Evolutionary conservation across 2,329 filamentous ascomycete species (phyloP).

Genomic region (Apiospora aurea): DNA sequence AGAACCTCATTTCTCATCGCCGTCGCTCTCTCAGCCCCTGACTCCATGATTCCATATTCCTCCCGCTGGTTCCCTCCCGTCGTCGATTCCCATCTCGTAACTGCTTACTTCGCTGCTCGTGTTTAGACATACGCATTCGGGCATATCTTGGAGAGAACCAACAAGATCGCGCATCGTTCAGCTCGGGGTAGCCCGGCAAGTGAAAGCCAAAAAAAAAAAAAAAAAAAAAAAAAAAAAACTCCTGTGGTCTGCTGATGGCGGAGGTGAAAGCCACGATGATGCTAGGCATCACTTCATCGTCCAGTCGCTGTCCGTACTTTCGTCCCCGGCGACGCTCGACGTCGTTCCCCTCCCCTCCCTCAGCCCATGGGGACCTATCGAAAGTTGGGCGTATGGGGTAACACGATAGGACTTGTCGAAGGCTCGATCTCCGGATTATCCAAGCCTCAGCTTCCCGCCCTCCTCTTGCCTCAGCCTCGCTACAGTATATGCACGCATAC

Average conservation of each 20-base stretch:
- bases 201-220: no score
- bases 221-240: no score
- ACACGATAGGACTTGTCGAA: neutral
- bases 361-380: neutral
- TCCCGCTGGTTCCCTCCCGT: neutral
- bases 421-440: neutral
- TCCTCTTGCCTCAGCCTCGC: neutral
- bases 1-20: neutral
- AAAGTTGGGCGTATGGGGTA: neutral
- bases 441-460: neutral
- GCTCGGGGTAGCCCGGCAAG: neutral
- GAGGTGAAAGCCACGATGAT: constrained; percentile 10
- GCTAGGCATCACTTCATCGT: neutral
- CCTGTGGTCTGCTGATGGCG: neutral
- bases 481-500: neutral
- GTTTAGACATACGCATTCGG: neutral
- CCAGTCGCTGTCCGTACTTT: neutral
- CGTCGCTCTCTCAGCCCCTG: neutral
- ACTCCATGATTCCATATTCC: neutral
- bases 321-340: neutral
- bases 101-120: constrained; percentile 1
- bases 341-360: neutral
- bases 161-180: neutral
- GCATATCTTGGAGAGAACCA: neutral
- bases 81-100: neutral